Base-by-base conservation (phyloP, 345 rosid genomes). In the Salix udensis region DNA sequence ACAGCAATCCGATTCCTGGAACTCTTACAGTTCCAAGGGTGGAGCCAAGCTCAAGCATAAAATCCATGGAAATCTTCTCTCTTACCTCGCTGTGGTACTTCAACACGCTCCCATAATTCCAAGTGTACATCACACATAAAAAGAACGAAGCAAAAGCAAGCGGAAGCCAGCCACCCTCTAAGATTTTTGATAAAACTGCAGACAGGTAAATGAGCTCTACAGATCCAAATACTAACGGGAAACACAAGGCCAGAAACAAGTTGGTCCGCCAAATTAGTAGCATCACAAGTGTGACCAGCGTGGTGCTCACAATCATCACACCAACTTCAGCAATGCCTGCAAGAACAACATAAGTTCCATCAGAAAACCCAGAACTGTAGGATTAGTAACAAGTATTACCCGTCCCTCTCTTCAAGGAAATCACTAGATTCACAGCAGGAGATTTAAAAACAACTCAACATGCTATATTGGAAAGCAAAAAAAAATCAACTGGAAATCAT, bases 321-420 rank as follows among this genome's bases (percentile, higher is more conserved):
- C 92, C 99, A 55, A 96, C 97, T 84, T 93, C 99, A 24, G 99
- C 98, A 78, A 96, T 96, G 78, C 99, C 98, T 91, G 88, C 78
- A 83, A 80, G 30, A 74, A 75, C 65, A 71, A 76, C 8, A 67
- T 39, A 12, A 75, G 74, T 31, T 26, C 58, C 53, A 48, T 74
- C 37, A 79, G 60, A 28, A 65, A 74, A 62, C 28, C 50, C 26
- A 55, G 24, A 40, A 62, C 37, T 71, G 64, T 14, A 69, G 40
- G 65, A 28, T 52, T 23, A 67, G 60, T 66, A 48, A 30, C 18
- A 18, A 46, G 8, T 6, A 52, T 23, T 52, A 75, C 68, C 26
- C 19, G 19, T 53, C 55, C 55, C 26, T 74, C 72, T 65, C 34
- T 36, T 7, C 30, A 46, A 53, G 71, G 21, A 15, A 37, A 67